A percentile compares a stretch with the other conserved stretches of the same genome.
Conservation (phyloP, 805 yeast genomes). For the Metschnikowia picachoensis region DNA sequence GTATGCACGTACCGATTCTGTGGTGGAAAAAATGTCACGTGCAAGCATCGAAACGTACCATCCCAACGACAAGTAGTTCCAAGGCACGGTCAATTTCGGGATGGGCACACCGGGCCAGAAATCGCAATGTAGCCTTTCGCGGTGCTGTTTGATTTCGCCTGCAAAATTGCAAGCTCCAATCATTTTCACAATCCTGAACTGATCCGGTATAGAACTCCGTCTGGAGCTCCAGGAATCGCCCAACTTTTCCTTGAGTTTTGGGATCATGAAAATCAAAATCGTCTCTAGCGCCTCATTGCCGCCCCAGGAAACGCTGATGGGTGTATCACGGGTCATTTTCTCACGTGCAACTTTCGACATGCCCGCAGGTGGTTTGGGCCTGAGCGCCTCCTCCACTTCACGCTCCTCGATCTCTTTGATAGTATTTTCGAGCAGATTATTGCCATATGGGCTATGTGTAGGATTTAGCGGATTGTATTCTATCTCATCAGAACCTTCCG, state of each 20-base stretch:
- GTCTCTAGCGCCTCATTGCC: slow-evolving; percentile 48
- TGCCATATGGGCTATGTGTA: background rate
- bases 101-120: slow-evolving; percentile 42
- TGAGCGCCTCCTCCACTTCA: slow-evolving; percentile 36
- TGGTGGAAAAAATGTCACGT: slow-evolving; percentile 47
- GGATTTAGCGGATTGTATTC: background rate
- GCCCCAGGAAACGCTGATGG: slow-evolving; percentile 52
- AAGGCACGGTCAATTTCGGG: slow-evolving; percentile 47
- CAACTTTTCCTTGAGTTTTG: slow-evolving; percentile 28
- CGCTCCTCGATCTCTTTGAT: slow-evolving; percentile 5
- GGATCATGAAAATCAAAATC: slow-evolving; percentile 39
- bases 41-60: slow-evolving; percentile 73
- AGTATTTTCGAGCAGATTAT: background rate
- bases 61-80: slow-evolving; percentile 64
- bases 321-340: slow-evolving; percentile 48
- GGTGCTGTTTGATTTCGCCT: slow-evolving; percentile 18
- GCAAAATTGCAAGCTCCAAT: slow-evolving; percentile 39
- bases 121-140: slow-evolving; percentile 36
- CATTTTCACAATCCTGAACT: slow-evolving; percentile 30
- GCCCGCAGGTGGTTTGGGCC: slow-evolving; percentile 54
- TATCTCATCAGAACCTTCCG: background rate
- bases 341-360: slow-evolving; percentile 56
- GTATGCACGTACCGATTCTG: slow-evolving; percentile 6
- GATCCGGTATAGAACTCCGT: slow-evolving; percentile 1
- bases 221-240: slow-evolving; percentile 25